phyloP scores from a whole-genome alignment of 208 protist genomes.

The Angomonas ambiguus region DNA sequence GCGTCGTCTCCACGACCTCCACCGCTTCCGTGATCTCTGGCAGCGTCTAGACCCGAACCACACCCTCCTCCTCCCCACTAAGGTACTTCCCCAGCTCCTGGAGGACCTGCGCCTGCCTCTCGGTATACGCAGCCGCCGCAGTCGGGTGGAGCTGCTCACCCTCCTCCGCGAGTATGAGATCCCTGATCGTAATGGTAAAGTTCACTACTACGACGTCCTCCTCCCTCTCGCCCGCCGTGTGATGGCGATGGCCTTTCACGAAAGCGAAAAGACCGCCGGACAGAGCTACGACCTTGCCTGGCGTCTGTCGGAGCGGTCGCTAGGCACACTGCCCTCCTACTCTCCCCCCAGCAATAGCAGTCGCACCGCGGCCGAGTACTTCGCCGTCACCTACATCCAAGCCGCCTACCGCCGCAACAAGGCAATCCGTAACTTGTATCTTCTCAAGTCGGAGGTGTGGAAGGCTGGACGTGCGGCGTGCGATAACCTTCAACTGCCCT shows the following conservation, averaged over 20 bases:
- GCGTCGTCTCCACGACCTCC: slow-evolving; percentile 68
- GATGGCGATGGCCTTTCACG: slow-evolving; percentile 73
- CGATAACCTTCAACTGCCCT: slow-evolving; percentile 47
- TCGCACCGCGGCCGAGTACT: slow-evolving; percentile 69
- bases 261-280: slow-evolving; percentile 36
- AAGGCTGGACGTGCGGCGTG: slow-evolving; percentile 50
- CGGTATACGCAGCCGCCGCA: slow-evolving; percentile 59
- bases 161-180: slow-evolving; percentile 87
- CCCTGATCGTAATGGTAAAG: slow-evolving; percentile 65
- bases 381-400: slow-evolving; percentile 77
- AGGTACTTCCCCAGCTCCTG: slow-evolving; percentile 61
- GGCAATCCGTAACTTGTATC: slow-evolving; percentile 47
- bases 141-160: slow-evolving; percentile 73
- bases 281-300: slow-evolving; percentile 56
- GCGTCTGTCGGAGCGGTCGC: slow-evolving; percentile 63
- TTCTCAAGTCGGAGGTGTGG: slow-evolving; percentile 53
- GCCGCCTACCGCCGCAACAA: slow-evolving; percentile 79
- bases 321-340: slow-evolving; percentile 23
- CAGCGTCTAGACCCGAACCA: slow-evolving; percentile 67
- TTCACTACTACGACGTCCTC: slow-evolving; percentile 88
- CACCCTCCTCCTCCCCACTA: slow-evolving; percentile 54
- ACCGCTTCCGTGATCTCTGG: slow-evolving; percentile 76
- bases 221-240: slow-evolving; percentile 78
- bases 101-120: slow-evolving; percentile 80
- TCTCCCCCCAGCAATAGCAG: slow-evolving; percentile 14